Conservation (phyloP, 23 red algal genomes). For the Cyanidioschyzon merolae region DNA sequence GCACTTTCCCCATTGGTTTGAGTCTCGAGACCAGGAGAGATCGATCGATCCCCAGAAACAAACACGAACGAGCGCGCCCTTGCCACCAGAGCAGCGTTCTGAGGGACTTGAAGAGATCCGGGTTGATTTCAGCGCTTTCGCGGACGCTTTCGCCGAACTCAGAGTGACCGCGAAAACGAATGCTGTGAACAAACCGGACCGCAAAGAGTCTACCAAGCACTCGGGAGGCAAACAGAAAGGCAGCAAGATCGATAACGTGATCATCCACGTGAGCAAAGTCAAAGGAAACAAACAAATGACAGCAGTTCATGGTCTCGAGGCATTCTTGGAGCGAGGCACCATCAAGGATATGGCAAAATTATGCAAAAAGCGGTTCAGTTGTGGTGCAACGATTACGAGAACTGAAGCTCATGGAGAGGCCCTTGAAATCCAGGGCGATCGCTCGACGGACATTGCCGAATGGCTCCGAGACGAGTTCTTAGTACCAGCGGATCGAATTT, state of each 20-base stretch:
- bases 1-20: not conserved
- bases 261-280: slow-evolving; percentile 3
- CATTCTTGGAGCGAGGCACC: not conserved
- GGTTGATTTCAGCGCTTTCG: not conserved
- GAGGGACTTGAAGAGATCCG: not conserved
- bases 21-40: no score
- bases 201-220: not conserved
- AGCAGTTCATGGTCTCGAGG: not conserved
- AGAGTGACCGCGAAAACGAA: not conserved
- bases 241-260: not conserved
- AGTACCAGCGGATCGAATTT: not conserved
- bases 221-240: not conserved
- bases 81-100: not conserved
- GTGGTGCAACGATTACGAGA: not conserved
- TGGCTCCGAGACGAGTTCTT: not conserved
- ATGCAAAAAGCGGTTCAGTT: slow-evolving; percentile 8
- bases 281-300: slow-evolving; percentile 16
- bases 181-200: not conserved
- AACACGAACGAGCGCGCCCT: not conserved
- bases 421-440: slow-evolving; percentile 8
- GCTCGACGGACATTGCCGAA: not conserved
- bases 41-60: not conserved
- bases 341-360: not conserved
- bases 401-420: not conserved
- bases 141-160: not conserved